Base-by-base conservation (phyloP, 306 rosid genomes). In the Dicorynia guianensis region DNA sequence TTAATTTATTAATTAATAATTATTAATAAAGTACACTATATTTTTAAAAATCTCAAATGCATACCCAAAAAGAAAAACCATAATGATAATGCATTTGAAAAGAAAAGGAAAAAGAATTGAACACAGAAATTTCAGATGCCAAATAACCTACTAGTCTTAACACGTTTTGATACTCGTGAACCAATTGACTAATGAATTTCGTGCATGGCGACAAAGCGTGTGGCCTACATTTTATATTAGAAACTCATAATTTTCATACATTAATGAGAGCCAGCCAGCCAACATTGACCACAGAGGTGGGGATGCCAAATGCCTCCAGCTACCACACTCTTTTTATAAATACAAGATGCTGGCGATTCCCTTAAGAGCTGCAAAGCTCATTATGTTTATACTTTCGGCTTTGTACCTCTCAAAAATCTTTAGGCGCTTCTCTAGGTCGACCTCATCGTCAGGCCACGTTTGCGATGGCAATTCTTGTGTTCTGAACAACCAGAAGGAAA, bases 401-500 rank as follows among this genome's bases (percentile, higher is more conserved):
- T 20, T 72, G 66, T 19, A 39, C 19, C 53, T 56, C 13, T 43
- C 53, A 14, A 42, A 72, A 67, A 44, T 72, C 25, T 72, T 58
- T 30, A 25, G 67, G 5, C 58, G 76, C 25, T 58, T 72, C 57
- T 72, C 67, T 44, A 46, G 57, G n/a, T 57, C 75, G 30, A 25
- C 1, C 7, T 39, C 75, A 0, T 36, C 75, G 0, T 35, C 57
- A 8, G 40, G 33, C 15, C n/a, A 33, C n/a, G 19, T 34, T 5
- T 68, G 74, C 34, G 43, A 68, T 4, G 74, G 74, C 9, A 44
- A 33, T 50, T 61, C 50, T 53, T 68, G 74, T 68, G 74, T 68
- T 10, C 47, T 68, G 74, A 68, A 61, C 50, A 68, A 35, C 0
- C 61, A 5, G 10, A 33, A 67, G 8, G 76, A 71, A 42, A 14